Evolutionary conservation across 2,329 filamentous ascomycete genomes (phyloP).

Genomic region (Verticillium tricorpus): DNA sequence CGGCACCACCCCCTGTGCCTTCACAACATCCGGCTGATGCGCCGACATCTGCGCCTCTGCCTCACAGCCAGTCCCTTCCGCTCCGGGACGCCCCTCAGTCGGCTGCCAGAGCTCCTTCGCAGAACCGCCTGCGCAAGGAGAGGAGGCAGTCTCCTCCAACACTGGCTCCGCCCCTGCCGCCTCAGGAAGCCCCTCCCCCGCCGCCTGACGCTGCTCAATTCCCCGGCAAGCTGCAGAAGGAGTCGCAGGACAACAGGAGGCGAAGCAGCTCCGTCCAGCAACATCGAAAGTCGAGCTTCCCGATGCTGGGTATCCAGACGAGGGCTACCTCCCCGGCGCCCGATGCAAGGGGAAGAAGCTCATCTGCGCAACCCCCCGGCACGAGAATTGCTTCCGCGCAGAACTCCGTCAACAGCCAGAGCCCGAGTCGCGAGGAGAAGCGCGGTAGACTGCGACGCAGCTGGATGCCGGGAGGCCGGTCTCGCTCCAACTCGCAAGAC

Average conservation of each 20-base stretch:
- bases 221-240: slow-evolving; percentile 26
- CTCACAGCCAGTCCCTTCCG: not conserved
- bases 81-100: not conserved
- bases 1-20: not conserved
- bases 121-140: not conserved
- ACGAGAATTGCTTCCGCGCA: slow-evolving; percentile 22
- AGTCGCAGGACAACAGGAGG: slow-evolving; percentile 19
- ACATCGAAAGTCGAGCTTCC: slow-evolving; percentile 13
- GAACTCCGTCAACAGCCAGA: slow-evolving; percentile 35
- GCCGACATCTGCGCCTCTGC: not conserved
- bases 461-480: slow-evolving; percentile 49
- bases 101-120: not conserved
- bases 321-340: slow-evolving; percentile 26
- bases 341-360: slow-evolving; percentile 38
- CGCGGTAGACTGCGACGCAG: slow-evolving; percentile 45
- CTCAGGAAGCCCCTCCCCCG: not conserved
- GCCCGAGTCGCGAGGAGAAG: slow-evolving; percentile 31
- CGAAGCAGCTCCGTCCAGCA: slow-evolving; percentile 28
- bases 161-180: not conserved
- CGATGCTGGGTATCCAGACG: slow-evolving; percentile 18
- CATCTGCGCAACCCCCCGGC: slow-evolving; percentile 40
- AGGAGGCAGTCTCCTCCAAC: not conserved
- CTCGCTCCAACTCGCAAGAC: slow-evolving; percentile 45
- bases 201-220: slow-evolving; percentile 1
- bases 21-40: not conserved